phyloP scores from a whole-genome alignment of 2,329 filamentous ascomycete genomes.

The Massarina eburnea region DNA sequence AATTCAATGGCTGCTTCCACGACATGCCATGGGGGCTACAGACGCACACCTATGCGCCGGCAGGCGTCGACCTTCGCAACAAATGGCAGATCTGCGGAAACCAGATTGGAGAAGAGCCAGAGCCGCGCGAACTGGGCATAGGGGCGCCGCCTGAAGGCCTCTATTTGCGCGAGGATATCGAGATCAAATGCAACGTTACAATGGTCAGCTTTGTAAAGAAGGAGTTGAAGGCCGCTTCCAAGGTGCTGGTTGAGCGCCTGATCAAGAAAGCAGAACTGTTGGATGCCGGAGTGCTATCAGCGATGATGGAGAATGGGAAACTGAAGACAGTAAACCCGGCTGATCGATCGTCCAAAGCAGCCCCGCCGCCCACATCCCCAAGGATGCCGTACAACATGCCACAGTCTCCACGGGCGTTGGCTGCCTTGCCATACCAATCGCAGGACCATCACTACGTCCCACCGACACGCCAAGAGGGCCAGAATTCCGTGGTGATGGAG shows the following conservation, averaged over 20 bases:
- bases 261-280: conserved; percentile 72
- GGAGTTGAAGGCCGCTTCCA: conserved; percentile 66
- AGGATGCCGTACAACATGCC: conserved; percentile 31
- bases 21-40: conserved; percentile 72
- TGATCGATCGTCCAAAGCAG: conserved; percentile 25
- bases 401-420: conserved; percentile 27
- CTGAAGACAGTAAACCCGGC: conserved; percentile 61
- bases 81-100: conserved; percentile 70
- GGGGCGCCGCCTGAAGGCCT: conserved; percentile 65
- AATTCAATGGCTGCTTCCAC: conserved; percentile 72
- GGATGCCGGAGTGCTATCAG: conserved; percentile 65
- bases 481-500: conserved; percentile 44
- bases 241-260: conserved; percentile 67
- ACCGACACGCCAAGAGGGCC: conserved; percentile 22
- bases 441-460: conserved; percentile 16
- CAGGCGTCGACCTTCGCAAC: conserved; percentile 67
- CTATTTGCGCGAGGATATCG: conserved; percentile 70
- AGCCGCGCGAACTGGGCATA: conserved; percentile 64
- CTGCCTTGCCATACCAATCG: conserved; percentile 13
- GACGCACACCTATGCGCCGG: conserved; percentile 70
- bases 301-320: conserved; percentile 67
- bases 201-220: conserved; percentile 67
- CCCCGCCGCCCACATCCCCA: conserved; percentile 15
- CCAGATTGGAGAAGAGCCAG: conserved; percentile 66
- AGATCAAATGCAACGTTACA: conserved; percentile 69